Evolutionary conservation across 352 stramenopile species (phyloP).

Genomic region (Phytophthora cajani): DNA sequence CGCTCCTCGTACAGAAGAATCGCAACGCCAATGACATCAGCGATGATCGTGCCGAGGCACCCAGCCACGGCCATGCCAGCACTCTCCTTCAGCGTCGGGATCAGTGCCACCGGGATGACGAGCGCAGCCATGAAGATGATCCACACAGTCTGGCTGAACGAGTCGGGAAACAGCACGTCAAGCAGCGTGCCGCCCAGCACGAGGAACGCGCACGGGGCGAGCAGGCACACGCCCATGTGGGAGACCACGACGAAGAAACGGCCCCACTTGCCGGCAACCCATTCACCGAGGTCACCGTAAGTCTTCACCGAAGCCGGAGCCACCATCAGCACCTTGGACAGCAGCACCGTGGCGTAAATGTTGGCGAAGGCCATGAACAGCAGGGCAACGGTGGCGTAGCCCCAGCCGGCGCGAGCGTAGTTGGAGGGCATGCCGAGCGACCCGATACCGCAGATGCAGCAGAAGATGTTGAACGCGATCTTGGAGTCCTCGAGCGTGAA

Average conservation of each 20-base stretch:
- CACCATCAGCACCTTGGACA: slow-evolving; percentile 59
- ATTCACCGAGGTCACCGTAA: slow-evolving; percentile 58
- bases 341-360: slow-evolving; percentile 50
- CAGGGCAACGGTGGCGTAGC: slow-evolving; percentile 42
- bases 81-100: slow-evolving; percentile 57
- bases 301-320: slow-evolving; percentile 55
- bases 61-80: slow-evolving; percentile 43
- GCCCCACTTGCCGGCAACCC: slow-evolving; percentile 43
- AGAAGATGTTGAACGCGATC: slow-evolving; percentile 52
- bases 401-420: slow-evolving; percentile 52
- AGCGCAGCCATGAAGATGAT: slow-evolving; percentile 51
- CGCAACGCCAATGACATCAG: slow-evolving; percentile 44
- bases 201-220: slow-evolving; percentile 54
- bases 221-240: slow-evolving; percentile 50
- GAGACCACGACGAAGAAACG: slow-evolving; percentile 45
- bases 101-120: slow-evolving; percentile 45
- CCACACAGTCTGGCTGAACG: slow-evolving; percentile 49
- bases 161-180: slow-evolving; percentile 49
- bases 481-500: slow-evolving; percentile 63
- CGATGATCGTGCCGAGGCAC: slow-evolving; percentile 52
- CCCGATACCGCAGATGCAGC: slow-evolving; percentile 59
- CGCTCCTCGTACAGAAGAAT: slow-evolving; percentile 48
- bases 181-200: slow-evolving; percentile 50
- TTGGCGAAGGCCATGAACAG: slow-evolving; percentile 63
- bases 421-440: slow-evolving; percentile 65